Base-by-base conservation (phyloP, 805 yeast species). In the Blastobotrys chiropterorum region DNA sequence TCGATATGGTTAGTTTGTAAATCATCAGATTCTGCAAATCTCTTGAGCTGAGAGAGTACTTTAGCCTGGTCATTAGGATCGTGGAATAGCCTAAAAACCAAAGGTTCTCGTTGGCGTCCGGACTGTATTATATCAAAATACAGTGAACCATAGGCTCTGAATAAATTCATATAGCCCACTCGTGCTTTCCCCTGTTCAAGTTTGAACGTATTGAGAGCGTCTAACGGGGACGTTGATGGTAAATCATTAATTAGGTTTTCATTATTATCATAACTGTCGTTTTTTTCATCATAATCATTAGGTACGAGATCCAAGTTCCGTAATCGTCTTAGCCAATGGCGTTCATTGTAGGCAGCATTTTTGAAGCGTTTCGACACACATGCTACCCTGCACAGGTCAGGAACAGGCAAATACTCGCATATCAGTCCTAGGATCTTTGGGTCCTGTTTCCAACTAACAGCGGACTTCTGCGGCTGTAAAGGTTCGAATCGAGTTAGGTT, bases 1-100 rank as follows among this genome's bases (percentile, higher is more conserved):
- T 76, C 59, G 63, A 73, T 58, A 62, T 70, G 54, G 60, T 69
- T 46, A 55, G 51, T 51, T 53, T 62, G 59, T 68, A 59, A 14
- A 66, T 61, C 43, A 55, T 69, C 59, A 62, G 64, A 56, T 63
- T 59, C 60, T 21, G 76, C 71, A 60, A 71, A 78, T 43, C 62
- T 62, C 51, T 68, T 59, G 13, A 80, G 65, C 49, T 74, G 73
- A 16, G 64, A 62, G 38, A 80, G 62, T 1, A 77, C 68, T 46
- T 65, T 65, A 4, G 82, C 77, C 56, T 80, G 84, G 8, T 77
- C 77, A 48, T 73, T 75, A 0, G 84, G 83, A 16, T 75, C 71
- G 15, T 71, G 69, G 56, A 66, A 79, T 15, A 67, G 70, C 48
- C 68, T 70, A 62, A 79, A 78, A n/a, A 79, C 68, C 30, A 67